Evolutionary conservation across 2,329 filamentous ascomycete species (phyloP), one percentile per base, ranked within the genome.

Genomic region (Cladosporium sp.): DNA sequence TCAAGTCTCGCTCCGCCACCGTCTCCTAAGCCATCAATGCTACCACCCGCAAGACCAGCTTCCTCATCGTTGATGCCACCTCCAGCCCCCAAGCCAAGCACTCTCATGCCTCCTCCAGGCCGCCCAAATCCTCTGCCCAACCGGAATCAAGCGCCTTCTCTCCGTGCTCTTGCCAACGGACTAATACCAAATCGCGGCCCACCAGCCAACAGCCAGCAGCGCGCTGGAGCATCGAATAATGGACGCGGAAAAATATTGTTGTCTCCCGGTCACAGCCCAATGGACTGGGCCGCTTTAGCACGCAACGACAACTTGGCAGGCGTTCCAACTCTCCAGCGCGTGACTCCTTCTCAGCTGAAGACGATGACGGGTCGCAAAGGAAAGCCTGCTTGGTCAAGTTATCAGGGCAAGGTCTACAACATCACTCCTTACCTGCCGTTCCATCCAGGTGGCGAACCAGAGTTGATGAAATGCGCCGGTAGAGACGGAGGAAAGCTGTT

Each of bases 381-480:
- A 10, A 77, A 76, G 60, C 91, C 96, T 73, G 92, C 93, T 0
- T 99, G 95, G 95, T 96, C 91, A 67, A 91, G 88, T 1, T 89
- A 96, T 67, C 90, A 92, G 67, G 93, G 94, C 1, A 91, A 91
- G 73, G 94, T 98, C 30, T 99, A 98, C 80, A 98, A 98, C 74
- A 89, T 99, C 65, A 90, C 89, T 0, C 92, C 94, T 0, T 99
- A 98, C 75, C 76, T 93, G 39, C 88, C 91, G 1, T 99, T 93
- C 75, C 95, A 99, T 76, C 95, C 95, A 0, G 95, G 95, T 25
- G 95, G 91, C 10, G 86, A 89, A 71, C 87, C 88, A 5, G 91
- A 96, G 79, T 77, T 95, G 72, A 93, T 89, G 80, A 94, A 97
- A 73, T 90, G 84, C 34, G 85, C 80, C 0, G 91, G 88, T 70